A percentile compares a stretch with the other conserved stretches of the same genome.
Conservation (phyloP, 2,329 filamentous ascomycete genomes). For the Fusarium sp. region DNA sequence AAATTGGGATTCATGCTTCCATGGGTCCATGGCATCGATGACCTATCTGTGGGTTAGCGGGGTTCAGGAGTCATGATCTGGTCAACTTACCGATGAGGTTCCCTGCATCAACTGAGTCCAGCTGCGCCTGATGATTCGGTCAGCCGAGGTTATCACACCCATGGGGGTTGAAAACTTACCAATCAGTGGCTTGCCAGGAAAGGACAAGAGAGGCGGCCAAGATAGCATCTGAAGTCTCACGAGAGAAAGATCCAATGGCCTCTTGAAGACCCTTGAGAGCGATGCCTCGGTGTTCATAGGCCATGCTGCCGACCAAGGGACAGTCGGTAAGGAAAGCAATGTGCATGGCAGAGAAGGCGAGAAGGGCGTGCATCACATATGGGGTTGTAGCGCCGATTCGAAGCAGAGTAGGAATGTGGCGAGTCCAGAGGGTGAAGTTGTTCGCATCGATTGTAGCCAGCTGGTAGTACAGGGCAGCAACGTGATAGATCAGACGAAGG, state of each 20-base stretch:
- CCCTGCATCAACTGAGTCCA: conserved; percentile 95
- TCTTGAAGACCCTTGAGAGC: conserved; percentile 90
- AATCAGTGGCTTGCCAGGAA: conserved; percentile 96
- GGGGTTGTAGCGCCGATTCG: conserved; percentile 82
- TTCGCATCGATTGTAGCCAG: conserved; percentile 81
- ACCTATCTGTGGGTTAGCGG: conserved; percentile 64
- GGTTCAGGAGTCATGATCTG: neutral
- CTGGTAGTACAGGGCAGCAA: conserved; percentile 86
- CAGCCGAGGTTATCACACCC: conserved; percentile 17
- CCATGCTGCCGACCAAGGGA: conserved; percentile 84
- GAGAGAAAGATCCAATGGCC: conserved; percentile 85
- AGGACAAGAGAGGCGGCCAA: conserved; percentile 91
- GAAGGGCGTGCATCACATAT: conserved; percentile 93
- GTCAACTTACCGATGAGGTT: conserved; percentile 79
- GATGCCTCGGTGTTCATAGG: conserved; percentile 86
- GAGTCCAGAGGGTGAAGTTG: conserved; percentile 90
- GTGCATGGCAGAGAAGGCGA: conserved; percentile 95
- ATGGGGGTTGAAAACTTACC: conserved; percentile 67
- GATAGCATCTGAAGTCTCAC: conserved; percentile 88
- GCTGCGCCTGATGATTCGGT: conserved; percentile 73
- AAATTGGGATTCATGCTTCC: conserved; percentile 91
- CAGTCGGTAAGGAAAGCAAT: conserved; percentile 90
- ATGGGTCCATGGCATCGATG: conserved; percentile 88
- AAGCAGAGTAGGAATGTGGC: conserved; percentile 83
- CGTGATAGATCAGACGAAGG: conserved; percentile 88